Percentiles rank a stretch among this genome's conserved stretches.
Evolutionary conservation across 345 rosid species (phyloP).

Genomic region (Triadica sebifera): DNA sequence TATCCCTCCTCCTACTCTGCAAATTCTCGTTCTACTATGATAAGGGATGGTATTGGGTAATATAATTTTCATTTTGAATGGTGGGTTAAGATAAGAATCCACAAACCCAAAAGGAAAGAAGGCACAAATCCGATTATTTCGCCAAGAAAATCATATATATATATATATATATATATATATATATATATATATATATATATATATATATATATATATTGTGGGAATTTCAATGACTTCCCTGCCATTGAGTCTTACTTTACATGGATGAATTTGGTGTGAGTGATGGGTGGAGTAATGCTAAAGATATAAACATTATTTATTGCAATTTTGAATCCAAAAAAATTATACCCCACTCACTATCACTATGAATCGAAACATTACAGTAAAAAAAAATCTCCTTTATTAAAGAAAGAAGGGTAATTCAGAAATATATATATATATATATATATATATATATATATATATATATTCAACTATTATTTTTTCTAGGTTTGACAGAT

Average conservation of each 20-base stretch:
- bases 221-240: slow-evolving; percentile 39
- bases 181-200: not conserved
- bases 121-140: slow-evolving; percentile 16
- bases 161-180: not conserved
- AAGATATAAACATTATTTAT: slow-evolving; percentile 34
- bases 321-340: slow-evolving; percentile 32
- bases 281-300: slow-evolving; percentile 41
- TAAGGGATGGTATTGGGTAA: not conserved
- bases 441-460: too few species aligned
- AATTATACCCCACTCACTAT: not conserved
- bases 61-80: not conserved
- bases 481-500: slow-evolving; percentile 21
- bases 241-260: slow-evolving; percentile 27
- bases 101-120: slow-evolving; percentile 20
- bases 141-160: slow-evolving; percentile 26
- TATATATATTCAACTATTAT: slow-evolving; percentile 11
- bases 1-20: too few species aligned
- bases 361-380: slow-evolving; percentile 29
- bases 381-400: too few species aligned
- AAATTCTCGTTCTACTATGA: too few species aligned
- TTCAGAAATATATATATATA: too few species aligned
- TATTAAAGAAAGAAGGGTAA: not conserved
- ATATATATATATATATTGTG: too few species aligned
- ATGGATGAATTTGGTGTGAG: slow-evolving; percentile 14
- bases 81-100: slow-evolving; percentile 41